Percentiles rank a stretch among this genome's conserved stretches.
Conservation (phyloP, 2,329 filamentous ascomycete genomes). For the Pyrenophora seminiperda region DNA sequence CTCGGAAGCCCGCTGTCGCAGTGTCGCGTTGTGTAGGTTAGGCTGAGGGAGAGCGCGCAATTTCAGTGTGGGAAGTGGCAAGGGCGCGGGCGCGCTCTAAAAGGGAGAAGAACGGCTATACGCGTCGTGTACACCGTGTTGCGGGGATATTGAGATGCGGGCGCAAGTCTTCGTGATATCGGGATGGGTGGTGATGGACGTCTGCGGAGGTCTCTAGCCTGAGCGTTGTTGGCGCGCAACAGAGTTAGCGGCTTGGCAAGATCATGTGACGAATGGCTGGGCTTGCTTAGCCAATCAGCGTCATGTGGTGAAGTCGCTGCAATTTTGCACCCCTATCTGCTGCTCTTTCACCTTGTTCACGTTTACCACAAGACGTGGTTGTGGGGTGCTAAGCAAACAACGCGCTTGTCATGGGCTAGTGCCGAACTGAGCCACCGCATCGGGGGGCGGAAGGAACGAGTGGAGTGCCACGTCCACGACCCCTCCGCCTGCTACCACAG, state of each 20-base stretch:
- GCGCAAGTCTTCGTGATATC: constrained; percentile 39
- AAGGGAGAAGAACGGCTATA: constrained; percentile 28
- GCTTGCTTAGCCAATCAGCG: constrained; percentile 12
- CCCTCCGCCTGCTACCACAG: constrained; percentile 23
- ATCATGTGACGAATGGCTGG: constrained; percentile 22
- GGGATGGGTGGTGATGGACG: constrained; percentile 37
- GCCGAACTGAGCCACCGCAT: constrained; percentile 33
- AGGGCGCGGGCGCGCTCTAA: constrained; percentile 37
- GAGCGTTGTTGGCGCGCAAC: constrained; percentile 17
- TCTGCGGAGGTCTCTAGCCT: constrained; percentile 19
- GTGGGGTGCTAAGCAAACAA: constrained; percentile 17
- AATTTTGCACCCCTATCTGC: neutral
- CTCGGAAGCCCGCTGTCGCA: constrained; percentile 37
- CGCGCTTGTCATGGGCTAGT: constrained; percentile 28
- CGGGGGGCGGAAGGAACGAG: constrained; percentile 27
- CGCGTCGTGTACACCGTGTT: constrained; percentile 46
- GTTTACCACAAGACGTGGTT: constrained; percentile 10
- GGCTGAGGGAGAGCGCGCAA: constrained; percentile 37
- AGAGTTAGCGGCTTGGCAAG: constrained; percentile 20
- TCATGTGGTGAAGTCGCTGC: neutral
- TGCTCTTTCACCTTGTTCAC: neutral
- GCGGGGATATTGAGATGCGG: constrained; percentile 45
- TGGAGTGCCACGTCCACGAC: constrained; percentile 30
- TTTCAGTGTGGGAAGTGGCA: constrained; percentile 32
- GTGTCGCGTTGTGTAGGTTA: constrained; percentile 38